Percentiles rank a stretch among this genome's conserved stretches.
These are phyloP conservation scores for Pseudognaphalium luteoalbum DNA, from an alignment of 129 eudicot genomes.

Conservation along the genomic window DNA sequence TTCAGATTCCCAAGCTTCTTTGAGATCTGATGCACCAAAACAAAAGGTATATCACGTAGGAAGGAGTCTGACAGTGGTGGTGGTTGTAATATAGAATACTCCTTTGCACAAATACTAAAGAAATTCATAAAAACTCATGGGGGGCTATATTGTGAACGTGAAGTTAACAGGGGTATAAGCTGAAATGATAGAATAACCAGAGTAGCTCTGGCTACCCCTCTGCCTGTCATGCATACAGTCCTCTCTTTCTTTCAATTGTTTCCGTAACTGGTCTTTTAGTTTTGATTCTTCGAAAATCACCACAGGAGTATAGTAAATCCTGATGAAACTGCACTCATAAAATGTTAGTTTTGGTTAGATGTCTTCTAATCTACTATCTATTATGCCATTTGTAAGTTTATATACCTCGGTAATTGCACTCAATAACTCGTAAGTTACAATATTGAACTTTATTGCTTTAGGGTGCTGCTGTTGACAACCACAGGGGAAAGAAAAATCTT, in stretches of 20 bases:
- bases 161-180: background rate
- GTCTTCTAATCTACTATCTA: background rate
- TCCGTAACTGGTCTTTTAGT: background rate
- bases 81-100: background rate
- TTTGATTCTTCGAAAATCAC: background rate
- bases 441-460: slow-evolving; percentile 30
- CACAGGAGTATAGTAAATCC: background rate
- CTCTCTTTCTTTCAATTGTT: background rate
- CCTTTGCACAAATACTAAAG: background rate
- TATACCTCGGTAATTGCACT: background rate
- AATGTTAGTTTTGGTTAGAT: background rate
- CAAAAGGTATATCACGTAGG: slow-evolving; percentile 44
- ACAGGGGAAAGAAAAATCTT: slow-evolving; percentile 85
- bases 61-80: background rate
- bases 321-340: background rate
- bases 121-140: background rate
- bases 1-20: slow-evolving; percentile 80
- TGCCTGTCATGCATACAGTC: background rate
- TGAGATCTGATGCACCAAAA: slow-evolving; percentile 45
- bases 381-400: background rate
- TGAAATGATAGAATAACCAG: background rate
- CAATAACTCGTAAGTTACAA: slow-evolving; percentile 3
- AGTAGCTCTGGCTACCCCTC: background rate
- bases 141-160: slow-evolving; percentile 1
- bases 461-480: slow-evolving; percentile 80